Evolutionary conservation across 2,329 filamentous ascomycete species (phyloP), one percentile per base, ranked within the genome.

Genomic region (Zasmidium angulare): DNA sequence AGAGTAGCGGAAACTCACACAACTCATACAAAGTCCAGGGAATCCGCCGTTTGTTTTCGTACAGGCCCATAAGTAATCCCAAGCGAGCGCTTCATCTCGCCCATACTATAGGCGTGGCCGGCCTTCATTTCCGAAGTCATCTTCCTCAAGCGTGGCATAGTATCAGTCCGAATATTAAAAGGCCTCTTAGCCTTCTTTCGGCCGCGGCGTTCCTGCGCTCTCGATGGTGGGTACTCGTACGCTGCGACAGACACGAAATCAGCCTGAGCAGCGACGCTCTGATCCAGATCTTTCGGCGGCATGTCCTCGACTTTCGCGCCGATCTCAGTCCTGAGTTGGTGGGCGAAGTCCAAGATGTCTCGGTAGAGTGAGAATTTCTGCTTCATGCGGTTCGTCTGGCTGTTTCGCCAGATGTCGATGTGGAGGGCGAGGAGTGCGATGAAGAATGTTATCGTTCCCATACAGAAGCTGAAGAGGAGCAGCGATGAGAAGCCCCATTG

Each of bases 401-500:
- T 61, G 20, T 49, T 52, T 31, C 50, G 48, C 46, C 51, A 58
- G 14, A 61, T 40, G 31, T 61, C 61, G 31, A 55, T 21, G 14
- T 56, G 50, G n/a, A 63, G 22, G 1, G 56, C 23, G 2, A 59
- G 47, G 12, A 63, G 23, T 11, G 49, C 29, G 19, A 49, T 17
- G 17, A 48, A 7, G 29, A 58, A 56, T 11, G 56, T 20, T 20
- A 59, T 50, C 11, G 56, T 61, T 11, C 51, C 10, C 23, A 63
- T 56, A 29, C 61, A 63, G 56, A 59, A 63, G 1, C 43, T 59
- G 56, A 63, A 63, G 31, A 63, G 59, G 20, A 63, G 54, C 20
- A 61, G 50, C 17, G 56, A 59, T 2, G 61, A 61, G 54, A 63
- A 63, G 14, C 61, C 59, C 59, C 59, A 61, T 22, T 53, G 56